Conservation (phyloP, 164 flowering plant species). For the Vitis riparia region DNA sequence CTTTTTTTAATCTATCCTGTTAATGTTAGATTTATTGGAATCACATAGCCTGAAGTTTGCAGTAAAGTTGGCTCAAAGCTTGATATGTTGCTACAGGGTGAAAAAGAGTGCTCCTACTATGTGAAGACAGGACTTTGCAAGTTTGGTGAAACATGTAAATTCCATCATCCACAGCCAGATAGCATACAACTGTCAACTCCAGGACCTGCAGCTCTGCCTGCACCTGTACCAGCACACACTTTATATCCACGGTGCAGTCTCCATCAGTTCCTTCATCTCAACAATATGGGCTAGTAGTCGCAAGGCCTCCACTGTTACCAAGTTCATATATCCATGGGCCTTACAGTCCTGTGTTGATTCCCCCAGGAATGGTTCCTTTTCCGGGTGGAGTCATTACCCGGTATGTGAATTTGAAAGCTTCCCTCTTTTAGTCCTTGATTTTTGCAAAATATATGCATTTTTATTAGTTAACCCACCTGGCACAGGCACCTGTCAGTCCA, state of each 20-base stretch:
- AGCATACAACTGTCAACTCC: constrained; percentile 39
- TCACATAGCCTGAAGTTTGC: background rate
- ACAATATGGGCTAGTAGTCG: constrained; percentile 61
- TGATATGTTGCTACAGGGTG: constrained; percentile 55
- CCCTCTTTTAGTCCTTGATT: background rate
- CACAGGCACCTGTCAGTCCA: constrained; percentile 64
- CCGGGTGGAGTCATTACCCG: constrained; percentile 76
- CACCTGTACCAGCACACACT: constrained; percentile 32
- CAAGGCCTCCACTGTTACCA: constrained; percentile 65
- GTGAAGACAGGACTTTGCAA: constrained; percentile 90
- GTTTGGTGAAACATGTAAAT: constrained; percentile 91
- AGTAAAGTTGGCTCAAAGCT: background rate
- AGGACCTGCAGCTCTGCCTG: constrained; percentile 32
- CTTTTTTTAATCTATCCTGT: background rate
- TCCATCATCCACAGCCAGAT: constrained; percentile 84
- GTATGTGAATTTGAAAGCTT: constrained; percentile 35
- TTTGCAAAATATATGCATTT: background rate
- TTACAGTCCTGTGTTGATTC: constrained; percentile 64
- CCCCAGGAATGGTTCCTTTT: constrained; percentile 71
- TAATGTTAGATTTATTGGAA: background rate
- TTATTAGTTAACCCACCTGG: constrained; percentile 12
- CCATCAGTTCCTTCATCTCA: constrained; percentile 60
- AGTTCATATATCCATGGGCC: constrained; percentile 76
- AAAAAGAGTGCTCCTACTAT: constrained; percentile 88
- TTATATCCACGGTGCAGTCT: constrained; percentile 59